Percentiles rank a stretch among this genome's conserved stretches.
These are phyloP conservation scores for Metarhizium anisopliae DNA, from an alignment of 2,329 filamentous ascomycete species.

Conservation along the genomic window DNA sequence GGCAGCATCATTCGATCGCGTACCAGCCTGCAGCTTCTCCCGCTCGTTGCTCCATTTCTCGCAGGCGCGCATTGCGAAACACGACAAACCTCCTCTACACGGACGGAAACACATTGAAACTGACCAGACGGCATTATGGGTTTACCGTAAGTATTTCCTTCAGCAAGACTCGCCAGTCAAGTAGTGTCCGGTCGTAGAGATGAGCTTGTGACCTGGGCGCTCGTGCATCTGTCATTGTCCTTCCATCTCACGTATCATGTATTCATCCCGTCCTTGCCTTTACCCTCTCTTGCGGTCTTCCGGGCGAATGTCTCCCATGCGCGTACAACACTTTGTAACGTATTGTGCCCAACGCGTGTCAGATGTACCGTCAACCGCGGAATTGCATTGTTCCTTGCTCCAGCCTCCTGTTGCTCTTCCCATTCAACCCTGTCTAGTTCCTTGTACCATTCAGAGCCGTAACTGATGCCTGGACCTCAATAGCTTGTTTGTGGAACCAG, in stretches of 20 bases:
- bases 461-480: conserved; percentile 11
- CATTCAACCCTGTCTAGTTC: neutral
- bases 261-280: neutral
- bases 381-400: conserved; percentile 8
- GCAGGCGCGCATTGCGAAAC: neutral
- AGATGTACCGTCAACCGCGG: neutral
- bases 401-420: conserved; percentile 1
- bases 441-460: neutral
- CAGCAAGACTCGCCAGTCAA: neutral
- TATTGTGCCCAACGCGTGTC: neutral
- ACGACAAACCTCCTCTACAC: neutral
- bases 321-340: neutral
- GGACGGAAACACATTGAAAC: neutral
- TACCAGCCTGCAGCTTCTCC: neutral
- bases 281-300: neutral
- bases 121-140: conserved; percentile 27
- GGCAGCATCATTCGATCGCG: neutral
- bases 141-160: conserved; percentile 34
- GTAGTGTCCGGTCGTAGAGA: neutral
- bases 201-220: neutral
- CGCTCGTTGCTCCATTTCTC: neutral
- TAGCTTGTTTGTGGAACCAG: conserved; percentile 37
- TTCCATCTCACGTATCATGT: neutral
- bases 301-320: neutral
- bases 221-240: neutral